phyloP scores from a whole-genome alignment of 441 rosid species.

The Populus trichocarpa region DNA sequence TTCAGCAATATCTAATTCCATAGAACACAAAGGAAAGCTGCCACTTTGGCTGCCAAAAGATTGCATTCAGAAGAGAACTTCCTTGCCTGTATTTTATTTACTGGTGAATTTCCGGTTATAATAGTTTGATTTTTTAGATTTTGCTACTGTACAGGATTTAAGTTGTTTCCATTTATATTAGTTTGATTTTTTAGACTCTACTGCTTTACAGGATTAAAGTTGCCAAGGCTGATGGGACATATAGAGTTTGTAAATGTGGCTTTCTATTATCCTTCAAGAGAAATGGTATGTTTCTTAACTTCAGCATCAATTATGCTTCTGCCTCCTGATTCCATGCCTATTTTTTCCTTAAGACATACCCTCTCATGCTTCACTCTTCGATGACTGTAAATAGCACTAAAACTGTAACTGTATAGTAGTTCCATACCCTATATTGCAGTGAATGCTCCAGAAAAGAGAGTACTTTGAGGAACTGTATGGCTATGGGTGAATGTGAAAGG shows the following conservation, averaged over 20 bases:
- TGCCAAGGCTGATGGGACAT: constrained; percentile 61
- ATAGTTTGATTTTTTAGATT: constrained; percentile 11
- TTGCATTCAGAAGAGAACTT: constrained; percentile 6
- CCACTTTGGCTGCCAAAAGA: neutral
- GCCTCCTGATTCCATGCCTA: neutral
- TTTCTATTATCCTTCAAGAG: constrained; percentile 71
- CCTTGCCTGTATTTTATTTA: neutral
- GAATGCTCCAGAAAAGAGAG: neutral
- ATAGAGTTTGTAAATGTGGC: constrained; percentile 65
- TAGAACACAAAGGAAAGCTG: neutral
- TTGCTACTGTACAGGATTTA: constrained; percentile 45
- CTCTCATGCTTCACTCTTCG: neutral
- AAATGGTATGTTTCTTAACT: constrained; percentile 40
- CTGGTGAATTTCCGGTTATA: neutral
- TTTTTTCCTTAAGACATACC: neutral
- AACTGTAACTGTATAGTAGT: neutral
- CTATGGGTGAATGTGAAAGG: constrained; percentile 4
- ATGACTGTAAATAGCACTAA: neutral
- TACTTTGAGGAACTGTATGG: neutral
- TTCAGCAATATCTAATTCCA: neutral
- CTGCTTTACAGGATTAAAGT: constrained; percentile 48
- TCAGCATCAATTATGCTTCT: neutral
- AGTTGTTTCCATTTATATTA: neutral
- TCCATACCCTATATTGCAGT: constrained; percentile 10
- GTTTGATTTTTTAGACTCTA: constrained; percentile 16